Base-by-base conservation (phyloP, 192 early-diverging fungal genomes). In the Backusella sp. region DNA sequence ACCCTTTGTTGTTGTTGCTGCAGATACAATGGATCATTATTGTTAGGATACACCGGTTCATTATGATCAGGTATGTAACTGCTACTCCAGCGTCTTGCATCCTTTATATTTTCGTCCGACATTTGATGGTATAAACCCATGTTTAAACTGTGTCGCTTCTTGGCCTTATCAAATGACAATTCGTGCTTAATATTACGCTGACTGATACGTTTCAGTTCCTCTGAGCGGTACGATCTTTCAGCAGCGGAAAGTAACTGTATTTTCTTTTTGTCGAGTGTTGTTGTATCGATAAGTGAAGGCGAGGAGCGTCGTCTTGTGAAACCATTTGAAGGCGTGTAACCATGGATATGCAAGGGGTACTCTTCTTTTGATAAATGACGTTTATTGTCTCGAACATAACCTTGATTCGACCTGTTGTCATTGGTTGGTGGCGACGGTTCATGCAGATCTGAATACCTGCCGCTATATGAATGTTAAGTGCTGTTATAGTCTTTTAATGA, bases 231-330 rank as follows among this genome's bases (percentile, higher is more conserved):
- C 7, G 23, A 62, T 11, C 14, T 62, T 62, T 62, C 56, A 12
- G 11, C 56, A 0, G 56, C 23, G 2, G 21, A 62, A 62, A 62
- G 56, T 62, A 62, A 12, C 11, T 62, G 56, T 1, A 28, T 28
- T 28, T 23, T 62, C 12, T 28, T 62, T 3, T 62, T 2, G 19
- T 56, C 53, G 2, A 21, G 21, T 4, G 21, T 14, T 62, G 56
- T 12, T 2, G 21, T 28, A 14, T 14, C 23, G 9, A 62, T 62
- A 28, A 28, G 23, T 11, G 56, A 14, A 28, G 56, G 56, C 28
- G 56, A 62, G 9, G 56, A 62, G 28, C 56, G 56, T 62, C 56
- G 21, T 62, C 56, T 62, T 62, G 56, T 62, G 56, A 62, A 28
- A 62, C 26, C 26, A 14, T 28, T 62, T 28, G 56, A 28, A 28